phyloP scores from a whole-genome alignment of 1,284 basidiomycete species.

The Malassezia nana region DNA sequence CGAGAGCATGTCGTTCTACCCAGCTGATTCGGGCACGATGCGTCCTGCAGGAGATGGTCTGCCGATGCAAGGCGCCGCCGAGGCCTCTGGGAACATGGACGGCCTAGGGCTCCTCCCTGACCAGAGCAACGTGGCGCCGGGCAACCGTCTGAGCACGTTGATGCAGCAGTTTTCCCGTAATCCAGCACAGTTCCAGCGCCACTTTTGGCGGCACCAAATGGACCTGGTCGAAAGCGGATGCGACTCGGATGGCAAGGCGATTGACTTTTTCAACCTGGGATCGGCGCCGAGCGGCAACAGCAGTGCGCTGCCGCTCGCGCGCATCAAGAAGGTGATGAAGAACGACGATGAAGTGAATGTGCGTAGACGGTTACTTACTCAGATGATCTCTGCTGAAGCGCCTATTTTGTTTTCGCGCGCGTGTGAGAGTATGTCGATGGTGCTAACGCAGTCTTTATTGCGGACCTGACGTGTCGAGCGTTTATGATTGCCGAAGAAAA shows the following conservation, averaged over 20 bases:
- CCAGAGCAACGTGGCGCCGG: neutral
- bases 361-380: neutral
- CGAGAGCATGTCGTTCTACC: slow-evolving; percentile 14
- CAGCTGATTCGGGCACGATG: slow-evolving; percentile 3
- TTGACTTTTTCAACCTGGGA: slow-evolving; percentile 31
- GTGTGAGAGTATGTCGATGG: slow-evolving; percentile 36
- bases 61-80: slow-evolving; percentile 1
- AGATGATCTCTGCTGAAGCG: slow-evolving; percentile 48
- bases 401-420: slow-evolving; percentile 46
- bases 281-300: slow-evolving; percentile 21
- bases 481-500: slow-evolving; percentile 45
- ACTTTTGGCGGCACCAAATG: slow-evolving; percentile 42
- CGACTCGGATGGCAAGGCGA: slow-evolving; percentile 31
- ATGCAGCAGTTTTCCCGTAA: slow-evolving; percentile 18
- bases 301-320: slow-evolving; percentile 43
- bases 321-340: slow-evolving; percentile 49
- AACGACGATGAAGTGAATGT: slow-evolving; percentile 45
- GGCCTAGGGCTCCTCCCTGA: neutral
- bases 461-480: slow-evolving; percentile 45
- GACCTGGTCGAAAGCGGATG: slow-evolving; percentile 36
- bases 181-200: slow-evolving; percentile 28
- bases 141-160: slow-evolving; percentile 7
- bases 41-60: neutral
- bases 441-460: slow-evolving; percentile 36
- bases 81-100: neutral